Evolutionary conservation across 108 stramenopile genomes (phyloP), one percentile per base, ranked within the genome.

Genomic region (Bacterosira constricta): DNA sequence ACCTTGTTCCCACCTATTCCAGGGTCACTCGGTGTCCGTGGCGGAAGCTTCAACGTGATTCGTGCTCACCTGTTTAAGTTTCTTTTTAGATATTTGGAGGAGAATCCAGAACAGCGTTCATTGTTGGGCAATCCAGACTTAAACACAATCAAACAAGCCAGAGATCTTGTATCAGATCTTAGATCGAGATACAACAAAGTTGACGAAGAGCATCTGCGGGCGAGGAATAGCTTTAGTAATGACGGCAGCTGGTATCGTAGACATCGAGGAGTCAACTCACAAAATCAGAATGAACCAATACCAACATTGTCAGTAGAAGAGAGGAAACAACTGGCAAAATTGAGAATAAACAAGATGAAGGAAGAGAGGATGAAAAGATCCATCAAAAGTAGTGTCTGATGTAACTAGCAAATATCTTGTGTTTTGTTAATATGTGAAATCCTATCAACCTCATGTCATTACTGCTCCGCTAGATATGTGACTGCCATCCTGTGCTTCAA

Each of bases 11-110:
- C 94, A 18, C 94, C 94, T 11, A 46, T 91, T 15, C 93, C 93
- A 1, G 93, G 93, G 31, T 86, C 88, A 1, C 69, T 90, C 52
- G 90, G 90, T 9, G 46, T 57, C 15, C 39, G 76, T 27, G 85
- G 88, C 3, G 94, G 94, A 5, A 84, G 79, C 30, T 88, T 88
- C 56, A 90, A 84, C 41, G 75, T 86, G 21, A 78, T 91, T 9
- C 76, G 91, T 17, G 87, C 88, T 0, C 98, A 99, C 75, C 59
- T 97, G 37, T 95, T 98, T 73, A 99, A 99, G 72, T 83, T 97
- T 20, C 66, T 98, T 5, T 86, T 94, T 83, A 85, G 95, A 4
- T 95, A 91, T 53, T 51, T 96, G 38, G 83, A 90, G 35, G 87
- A 92, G 17, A 76, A 93, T 64, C 62, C 77, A 15, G 96, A 96